Conservation (phyloP, 2,329 filamentous ascomycete species). For the Ilyonectria sp. region DNA sequence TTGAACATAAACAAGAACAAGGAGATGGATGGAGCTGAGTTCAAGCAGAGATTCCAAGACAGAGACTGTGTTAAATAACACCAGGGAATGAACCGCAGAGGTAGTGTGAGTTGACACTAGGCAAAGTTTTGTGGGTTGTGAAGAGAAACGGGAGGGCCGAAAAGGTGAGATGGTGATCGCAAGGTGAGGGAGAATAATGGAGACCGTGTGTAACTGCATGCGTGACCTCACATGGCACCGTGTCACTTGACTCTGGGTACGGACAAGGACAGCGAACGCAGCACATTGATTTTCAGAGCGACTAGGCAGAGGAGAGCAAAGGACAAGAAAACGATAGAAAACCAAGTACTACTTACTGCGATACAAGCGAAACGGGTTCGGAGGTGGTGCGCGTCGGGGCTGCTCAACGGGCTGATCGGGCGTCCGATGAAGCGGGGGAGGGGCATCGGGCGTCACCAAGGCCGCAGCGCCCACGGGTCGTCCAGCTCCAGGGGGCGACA, state of each 20-base stretch:
- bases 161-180: not conserved
- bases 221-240: constrained; percentile 27
- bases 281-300: not conserved
- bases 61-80: not conserved
- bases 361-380: constrained; percentile 56
- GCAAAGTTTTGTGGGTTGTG: not conserved
- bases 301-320: not conserved
- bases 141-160: not conserved
- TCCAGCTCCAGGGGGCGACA: constrained; percentile 24
- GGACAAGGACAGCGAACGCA: not conserved
- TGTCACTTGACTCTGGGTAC: constrained; percentile 12
- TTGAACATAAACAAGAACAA: not conserved
- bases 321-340: not conserved
- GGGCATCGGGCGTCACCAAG: constrained; percentile 45
- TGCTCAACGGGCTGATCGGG: constrained; percentile 47
- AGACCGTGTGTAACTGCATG: constrained; percentile 14
- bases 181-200: constrained; percentile 19
- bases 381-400: constrained; percentile 48
- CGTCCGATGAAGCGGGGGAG: constrained; percentile 43
- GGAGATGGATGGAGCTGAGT: not conserved
- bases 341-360: constrained; percentile 50
- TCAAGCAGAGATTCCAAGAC: not conserved
- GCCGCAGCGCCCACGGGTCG: constrained; percentile 37
- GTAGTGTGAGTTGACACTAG: not conserved
- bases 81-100: not conserved